A percentile compares a stretch with the other conserved stretches of the same genome.
Conservation (phyloP, 495 filamentous ascomycete species). For the Saxispiralis lemnorum region DNA sequence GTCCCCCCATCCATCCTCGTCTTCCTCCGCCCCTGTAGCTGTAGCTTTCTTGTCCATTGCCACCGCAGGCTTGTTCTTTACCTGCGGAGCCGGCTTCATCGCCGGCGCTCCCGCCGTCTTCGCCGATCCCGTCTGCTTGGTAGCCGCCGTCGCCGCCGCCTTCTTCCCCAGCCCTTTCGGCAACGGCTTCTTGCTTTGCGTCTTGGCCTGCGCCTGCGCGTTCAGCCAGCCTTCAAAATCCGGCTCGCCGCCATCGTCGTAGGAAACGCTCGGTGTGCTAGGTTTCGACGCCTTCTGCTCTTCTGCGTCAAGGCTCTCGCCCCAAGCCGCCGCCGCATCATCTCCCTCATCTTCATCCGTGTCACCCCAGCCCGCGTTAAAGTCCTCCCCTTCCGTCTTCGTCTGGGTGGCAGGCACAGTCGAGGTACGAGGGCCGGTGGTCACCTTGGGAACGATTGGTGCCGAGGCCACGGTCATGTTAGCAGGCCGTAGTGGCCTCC, state of each 20-base stretch:
- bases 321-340: constrained; percentile 26
- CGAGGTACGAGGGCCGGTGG: background rate
- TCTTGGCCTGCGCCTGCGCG: constrained; percentile 60
- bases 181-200: constrained; percentile 38
- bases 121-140: too few species aligned
- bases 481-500: background rate
- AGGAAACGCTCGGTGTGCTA: constrained; percentile 32
- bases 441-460: constrained; percentile 14
- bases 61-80: constrained; percentile 15
- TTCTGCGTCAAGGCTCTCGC: constrained; percentile 15
- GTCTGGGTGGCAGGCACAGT: constrained; percentile 1
- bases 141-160: constrained; percentile 16
- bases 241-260: constrained; percentile 69
- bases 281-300: constrained; percentile 16
- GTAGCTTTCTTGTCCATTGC: constrained; percentile 22
- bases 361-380: constrained; percentile 31
- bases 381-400: constrained; percentile 28
- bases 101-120: too few species aligned
- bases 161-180: constrained; percentile 61
- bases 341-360: constrained; percentile 17
- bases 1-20: constrained; percentile 47
- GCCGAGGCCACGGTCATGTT: constrained; percentile 2
- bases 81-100: constrained; percentile 19
- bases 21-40: constrained; percentile 28
- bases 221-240: constrained; percentile 90